phyloP scores from a whole-genome alignment of 495 filamentous ascomycete genomes.

The Podospora anserina region DNA sequence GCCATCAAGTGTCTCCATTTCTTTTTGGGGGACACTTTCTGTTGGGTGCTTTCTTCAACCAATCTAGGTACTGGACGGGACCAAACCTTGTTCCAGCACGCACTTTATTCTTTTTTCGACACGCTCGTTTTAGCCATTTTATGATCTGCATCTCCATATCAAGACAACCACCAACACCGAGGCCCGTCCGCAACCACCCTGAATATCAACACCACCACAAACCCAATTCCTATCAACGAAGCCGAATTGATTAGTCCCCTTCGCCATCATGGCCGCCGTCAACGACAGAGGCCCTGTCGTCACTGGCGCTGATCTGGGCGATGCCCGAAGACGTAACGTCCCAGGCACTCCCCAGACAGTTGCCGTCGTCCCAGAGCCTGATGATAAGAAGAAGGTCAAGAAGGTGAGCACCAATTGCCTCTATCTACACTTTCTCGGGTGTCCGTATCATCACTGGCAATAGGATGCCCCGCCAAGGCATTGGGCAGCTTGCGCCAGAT shows the following conservation, averaged over 20 bases:
- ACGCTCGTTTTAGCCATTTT: slow-evolving; percentile 29
- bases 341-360: slow-evolving; percentile 45
- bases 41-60: slow-evolving; percentile 15
- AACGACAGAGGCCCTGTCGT: slow-evolving; percentile 50
- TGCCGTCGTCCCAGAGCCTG: slow-evolving; percentile 42
- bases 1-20: slow-evolving; percentile 23
- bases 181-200: slow-evolving; percentile 17
- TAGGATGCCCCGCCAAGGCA: neutral
- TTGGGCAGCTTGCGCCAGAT: neutral
- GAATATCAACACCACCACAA: slow-evolving; percentile 11
- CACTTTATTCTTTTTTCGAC: slow-evolving; percentile 22
- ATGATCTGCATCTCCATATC: slow-evolving; percentile 25
- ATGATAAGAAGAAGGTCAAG: slow-evolving; percentile 65
- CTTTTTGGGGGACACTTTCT: slow-evolving; percentile 20
- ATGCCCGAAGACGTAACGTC: slow-evolving; percentile 75
- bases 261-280: slow-evolving; percentile 43
- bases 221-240: neutral
- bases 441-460: neutral
- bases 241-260: neutral
- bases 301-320: slow-evolving; percentile 64
- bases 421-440: neutral
- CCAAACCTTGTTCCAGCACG: slow-evolving; percentile 13
- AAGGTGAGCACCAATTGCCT: slow-evolving; percentile 47
- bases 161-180: slow-evolving; percentile 15
- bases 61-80: slow-evolving; percentile 8